Conservation (phyloP, 2,329 filamentous ascomycete species). For the Cercospora sesami region DNA sequence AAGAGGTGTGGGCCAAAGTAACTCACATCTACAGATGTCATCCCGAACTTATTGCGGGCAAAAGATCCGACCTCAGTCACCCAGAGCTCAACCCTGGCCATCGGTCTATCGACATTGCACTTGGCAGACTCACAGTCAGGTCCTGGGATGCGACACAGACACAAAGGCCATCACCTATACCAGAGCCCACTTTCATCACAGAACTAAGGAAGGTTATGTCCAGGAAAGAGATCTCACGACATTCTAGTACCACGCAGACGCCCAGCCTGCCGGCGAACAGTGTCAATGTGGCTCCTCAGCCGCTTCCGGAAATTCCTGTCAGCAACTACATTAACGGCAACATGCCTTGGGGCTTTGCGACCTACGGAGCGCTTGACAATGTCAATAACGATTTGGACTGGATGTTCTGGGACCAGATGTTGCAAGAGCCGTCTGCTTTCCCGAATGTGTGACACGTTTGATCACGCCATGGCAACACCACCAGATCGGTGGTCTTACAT, state of each 20-base stretch:
- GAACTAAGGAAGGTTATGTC: conserved; percentile 18
- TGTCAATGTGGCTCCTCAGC: conserved; percentile 1
- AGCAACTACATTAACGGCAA: conserved; percentile 18
- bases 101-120: conserved; percentile 46
- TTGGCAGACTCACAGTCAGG: conserved; percentile 47
- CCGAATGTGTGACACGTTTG: not conserved
- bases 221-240: conserved; percentile 20
- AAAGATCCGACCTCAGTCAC: conserved; percentile 41
- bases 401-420: conserved; percentile 27
- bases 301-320: conserved; percentile 19
- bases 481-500: not conserved
- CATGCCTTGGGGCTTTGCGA: conserved; percentile 20
- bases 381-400: conserved; percentile 22
- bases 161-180: not conserved
- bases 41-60: conserved; percentile 42
- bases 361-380: conserved; percentile 11
- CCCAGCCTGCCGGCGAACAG: conserved; percentile 17
- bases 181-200: conserved; percentile 22
- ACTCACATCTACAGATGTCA: conserved; percentile 48
- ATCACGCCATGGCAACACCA: not conserved
- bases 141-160: conserved; percentile 44
- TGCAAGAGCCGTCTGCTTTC: conserved; percentile 17
- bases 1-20: conserved; percentile 47
- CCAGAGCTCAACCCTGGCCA: conserved; percentile 42
- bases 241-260: conserved; percentile 20